Base-by-base conservation (phyloP, 495 filamentous ascomycete genomes). In the Apodospora peruviana region DNA sequence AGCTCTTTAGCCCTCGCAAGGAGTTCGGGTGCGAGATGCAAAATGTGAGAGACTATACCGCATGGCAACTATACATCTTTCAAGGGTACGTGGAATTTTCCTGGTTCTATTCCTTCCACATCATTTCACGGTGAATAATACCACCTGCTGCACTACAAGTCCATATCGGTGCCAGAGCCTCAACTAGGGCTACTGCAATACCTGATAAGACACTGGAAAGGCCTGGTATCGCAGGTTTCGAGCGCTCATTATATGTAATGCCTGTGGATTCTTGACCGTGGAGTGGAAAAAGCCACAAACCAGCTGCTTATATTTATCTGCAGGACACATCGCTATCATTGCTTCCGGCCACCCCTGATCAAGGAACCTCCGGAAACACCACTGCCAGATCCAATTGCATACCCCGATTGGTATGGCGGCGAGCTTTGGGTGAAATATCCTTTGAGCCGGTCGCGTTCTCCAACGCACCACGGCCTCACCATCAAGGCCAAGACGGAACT, bases 341-440 rank as follows among this genome's bases (percentile, higher is more conserved):
- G 66, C 51, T 44, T 55, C 14, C 49, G 46, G 22, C 40, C 52
- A 3, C 62, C 69, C 10, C 22, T 59, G 22, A 24, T 65, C 23
- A 51, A 25, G 21, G 25, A 58, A 0, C 48, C 68, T 1, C 69
- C 69, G 0, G 46, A 43, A 17, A 52, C 46, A 17, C 45, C 58
- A 17, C 40, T 72, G 8, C 69, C 69, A 5, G 52, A 67, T 36
- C 66, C 66, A 0, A 7, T 35, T 5, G n/a, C 48, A 14, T 45
- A 65, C 27, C 53, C 62, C 0, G 11, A 60, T 12, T 72, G 56
- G 50, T 72, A 68, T 43, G 64, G 67, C n/a, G 64, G 67, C n/a
- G 67, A 70, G 52, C 57, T 57, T 8, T 68, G 61, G 61, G 46
- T 72, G 16, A 58, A 43, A 12, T 72, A 69, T 41, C 67, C 69